Evolutionary conservation across 2,329 filamentous ascomycete species (phyloP).

Genomic region (Aureobasidium uvarum): DNA sequence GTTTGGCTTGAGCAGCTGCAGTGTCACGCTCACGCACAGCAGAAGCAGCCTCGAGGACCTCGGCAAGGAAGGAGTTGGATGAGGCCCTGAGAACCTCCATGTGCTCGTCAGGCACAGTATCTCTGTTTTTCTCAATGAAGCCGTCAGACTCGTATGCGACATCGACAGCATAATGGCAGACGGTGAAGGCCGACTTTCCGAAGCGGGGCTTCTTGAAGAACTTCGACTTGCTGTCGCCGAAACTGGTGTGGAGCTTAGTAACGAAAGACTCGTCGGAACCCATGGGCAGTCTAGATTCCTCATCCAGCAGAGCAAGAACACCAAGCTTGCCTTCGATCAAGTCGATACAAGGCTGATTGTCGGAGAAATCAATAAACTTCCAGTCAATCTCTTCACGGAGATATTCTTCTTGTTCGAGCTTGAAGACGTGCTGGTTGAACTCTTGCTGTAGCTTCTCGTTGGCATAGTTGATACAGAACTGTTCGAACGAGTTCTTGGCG

Average conservation of each 20-base stretch:
- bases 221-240: slow-evolving; percentile 81
- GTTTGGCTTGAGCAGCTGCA: slow-evolving; percentile 61
- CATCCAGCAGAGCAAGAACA: slow-evolving; percentile 86
- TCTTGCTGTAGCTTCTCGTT: slow-evolving; percentile 99
- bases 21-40: slow-evolving; percentile 87
- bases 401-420: slow-evolving; percentile 98
- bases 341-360: slow-evolving; percentile 99
- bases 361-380: slow-evolving; percentile 99
- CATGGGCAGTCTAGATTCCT: slow-evolving; percentile 96
- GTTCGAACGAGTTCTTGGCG: slow-evolving; percentile 98
- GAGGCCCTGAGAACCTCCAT: slow-evolving; percentile 87
- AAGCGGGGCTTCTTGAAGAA: slow-evolving; percentile 99
- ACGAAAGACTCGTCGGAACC: slow-evolving; percentile 97
- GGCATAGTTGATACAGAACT: slow-evolving; percentile 99
- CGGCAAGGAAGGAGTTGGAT: slow-evolving; percentile 77
- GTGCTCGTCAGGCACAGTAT: slow-evolving; percentile 97
- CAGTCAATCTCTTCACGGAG: slow-evolving; percentile 95
- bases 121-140: slow-evolving; percentile 99
- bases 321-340: slow-evolving; percentile 96
- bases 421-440: slow-evolving; percentile 99
- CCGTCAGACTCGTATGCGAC: slow-evolving; percentile 99
- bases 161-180: slow-evolving; percentile 97
- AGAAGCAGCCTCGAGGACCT: slow-evolving; percentile 81
- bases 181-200: slow-evolving; percentile 94
- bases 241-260: slow-evolving; percentile 93